A percentile compares a stretch with the other conserved stretches of the same genome.
These are phyloP conservation scores for Phytophthora tentaculata DNA, from an alignment of 352 stramenopile species.

Conservation along the genomic window DNA sequence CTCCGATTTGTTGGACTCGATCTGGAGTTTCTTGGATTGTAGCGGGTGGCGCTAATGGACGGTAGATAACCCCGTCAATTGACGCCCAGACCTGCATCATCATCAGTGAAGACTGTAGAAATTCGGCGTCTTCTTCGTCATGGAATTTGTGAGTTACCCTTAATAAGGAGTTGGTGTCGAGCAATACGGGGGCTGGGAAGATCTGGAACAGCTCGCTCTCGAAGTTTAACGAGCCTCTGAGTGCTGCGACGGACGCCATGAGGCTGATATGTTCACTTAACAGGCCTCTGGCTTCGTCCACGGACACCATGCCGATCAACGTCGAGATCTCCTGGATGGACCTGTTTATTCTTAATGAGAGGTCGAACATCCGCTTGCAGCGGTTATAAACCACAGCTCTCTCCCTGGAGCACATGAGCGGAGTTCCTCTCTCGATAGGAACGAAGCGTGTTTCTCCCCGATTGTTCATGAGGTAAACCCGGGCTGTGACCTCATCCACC, in stretches of 20 bases:
- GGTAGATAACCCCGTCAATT: conserved; percentile 83
- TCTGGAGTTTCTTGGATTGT: conserved; percentile 51
- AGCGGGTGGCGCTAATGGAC: conserved; percentile 67
- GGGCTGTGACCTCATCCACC: conserved; percentile 60
- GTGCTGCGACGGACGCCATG: conserved; percentile 79
- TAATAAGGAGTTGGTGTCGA: conserved; percentile 81
- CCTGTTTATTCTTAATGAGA: conserved; percentile 86
- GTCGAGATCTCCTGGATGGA: conserved; percentile 90
- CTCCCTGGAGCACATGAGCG: conserved; percentile 82
- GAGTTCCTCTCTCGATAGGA: conserved; percentile 49
- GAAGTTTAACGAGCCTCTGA: conserved; percentile 82
- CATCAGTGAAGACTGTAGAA: conserved; percentile 68
- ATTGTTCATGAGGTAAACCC: conserved; percentile 88
- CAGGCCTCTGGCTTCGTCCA: conserved; percentile 75
- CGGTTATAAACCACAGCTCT: conserved; percentile 81
- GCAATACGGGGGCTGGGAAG: conserved; percentile 79
- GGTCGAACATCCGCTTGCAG: conserved; percentile 88
- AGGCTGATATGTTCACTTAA: conserved; percentile 89
- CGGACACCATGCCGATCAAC: conserved; percentile 80
- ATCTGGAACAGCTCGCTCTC: conserved; percentile 87
- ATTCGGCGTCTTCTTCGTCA: conserved; percentile 37
- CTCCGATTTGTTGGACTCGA: conserved; percentile 5
- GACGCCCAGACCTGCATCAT: conserved; percentile 91
- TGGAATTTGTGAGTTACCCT: conserved; percentile 66
- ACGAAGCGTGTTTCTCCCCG: conserved; percentile 78